Evolutionary conservation across 1,284 basidiomycete genomes (phyloP).

Genomic region (Neolentinus lepideus): DNA sequence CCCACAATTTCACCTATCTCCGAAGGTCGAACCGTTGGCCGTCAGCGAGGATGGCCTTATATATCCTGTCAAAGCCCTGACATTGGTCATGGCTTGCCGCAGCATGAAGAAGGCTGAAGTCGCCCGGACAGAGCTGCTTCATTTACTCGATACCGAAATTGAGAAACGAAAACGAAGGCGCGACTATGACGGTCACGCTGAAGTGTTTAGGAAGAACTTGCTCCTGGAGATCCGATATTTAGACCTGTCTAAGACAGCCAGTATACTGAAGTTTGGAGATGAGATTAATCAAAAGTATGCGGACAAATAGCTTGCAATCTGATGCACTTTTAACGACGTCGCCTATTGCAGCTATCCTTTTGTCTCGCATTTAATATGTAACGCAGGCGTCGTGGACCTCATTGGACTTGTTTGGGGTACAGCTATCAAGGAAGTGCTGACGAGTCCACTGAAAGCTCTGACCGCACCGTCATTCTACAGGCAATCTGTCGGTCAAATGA

Average conservation of each 20-base stretch:
- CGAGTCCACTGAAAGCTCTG: slow-evolving; percentile 38
- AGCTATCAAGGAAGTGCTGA: slow-evolving; percentile 45
- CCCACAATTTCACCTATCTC: slow-evolving; percentile 27
- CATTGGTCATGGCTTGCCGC: slow-evolving; percentile 81
- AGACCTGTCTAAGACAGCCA: slow-evolving; percentile 60
- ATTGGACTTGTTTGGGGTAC: slow-evolving; percentile 47
- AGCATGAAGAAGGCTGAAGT: slow-evolving; percentile 55
- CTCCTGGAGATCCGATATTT: slow-evolving; percentile 54
- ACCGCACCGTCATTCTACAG: slow-evolving; percentile 56
- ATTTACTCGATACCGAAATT: slow-evolving; percentile 48
- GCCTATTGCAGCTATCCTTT: slow-evolving; percentile 60
- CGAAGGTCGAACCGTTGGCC: slow-evolving; percentile 12
- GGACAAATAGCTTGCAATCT: slow-evolving; percentile 1
- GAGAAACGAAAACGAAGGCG: slow-evolving; percentile 23
- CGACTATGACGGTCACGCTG: slow-evolving; percentile 41
- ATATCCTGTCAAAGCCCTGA: slow-evolving; percentile 45
- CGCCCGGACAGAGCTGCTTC: slow-evolving; percentile 49
- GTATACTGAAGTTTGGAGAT: slow-evolving; percentile 58
- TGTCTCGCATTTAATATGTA: slow-evolving; percentile 76
- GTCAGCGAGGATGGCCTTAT: slow-evolving; percentile 6
- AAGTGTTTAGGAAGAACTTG: slow-evolving; percentile 54
- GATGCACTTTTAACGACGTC: background rate
- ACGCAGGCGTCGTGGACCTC: slow-evolving; percentile 73
- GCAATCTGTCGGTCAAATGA: slow-evolving; percentile 57
- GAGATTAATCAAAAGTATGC: slow-evolving; percentile 50